Percentiles rank a stretch among this genome's conserved stretches.
phyloP scores from a whole-genome alignment of 2,329 filamentous ascomycete species.

The Talaromyces atroroseus region DNA sequence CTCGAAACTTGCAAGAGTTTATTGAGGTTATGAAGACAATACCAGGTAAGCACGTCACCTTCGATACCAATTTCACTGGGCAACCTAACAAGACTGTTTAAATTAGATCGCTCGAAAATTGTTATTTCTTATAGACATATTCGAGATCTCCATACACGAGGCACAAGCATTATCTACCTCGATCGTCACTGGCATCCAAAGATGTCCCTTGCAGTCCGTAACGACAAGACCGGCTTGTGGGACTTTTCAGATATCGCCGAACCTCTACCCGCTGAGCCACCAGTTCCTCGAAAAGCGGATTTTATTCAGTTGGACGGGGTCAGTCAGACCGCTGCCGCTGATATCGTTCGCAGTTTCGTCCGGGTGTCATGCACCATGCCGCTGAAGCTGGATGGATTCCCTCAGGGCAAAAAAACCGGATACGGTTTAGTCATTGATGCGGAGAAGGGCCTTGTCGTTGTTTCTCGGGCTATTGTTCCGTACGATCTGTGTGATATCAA shows the following conservation, averaged over 20 bases:
- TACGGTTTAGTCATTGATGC: slow-evolving; percentile 98
- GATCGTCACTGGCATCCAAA: slow-evolving; percentile 95
- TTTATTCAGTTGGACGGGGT: slow-evolving; percentile 91
- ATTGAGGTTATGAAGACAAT: slow-evolving; percentile 86
- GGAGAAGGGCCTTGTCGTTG: slow-evolving; percentile 87
- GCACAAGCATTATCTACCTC: slow-evolving; percentile 86
- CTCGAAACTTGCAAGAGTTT: slow-evolving; percentile 80
- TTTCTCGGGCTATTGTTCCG: slow-evolving; percentile 88
- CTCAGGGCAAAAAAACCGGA: slow-evolving; percentile 86
- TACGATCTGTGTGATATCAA: slow-evolving; percentile 96
- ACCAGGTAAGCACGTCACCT: slow-evolving; percentile 52
- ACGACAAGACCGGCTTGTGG: slow-evolving; percentile 87
- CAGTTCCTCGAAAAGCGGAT: slow-evolving; percentile 70
- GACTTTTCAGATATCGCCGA: slow-evolving; percentile 85
- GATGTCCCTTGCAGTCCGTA: slow-evolving; percentile 87
- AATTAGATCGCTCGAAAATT: slow-evolving; percentile 64
- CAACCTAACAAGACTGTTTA: background rate
- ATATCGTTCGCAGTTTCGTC: slow-evolving; percentile 91
- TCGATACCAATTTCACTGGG: background rate
- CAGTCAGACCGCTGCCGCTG: slow-evolving; percentile 81
- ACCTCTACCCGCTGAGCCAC: slow-evolving; percentile 66
- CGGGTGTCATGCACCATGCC: slow-evolving; percentile 90
- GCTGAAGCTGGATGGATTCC: slow-evolving; percentile 95
- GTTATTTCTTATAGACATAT: slow-evolving; percentile 96
- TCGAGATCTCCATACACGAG: slow-evolving; percentile 85